Percentiles rank a stretch among this genome's conserved stretches.
Conservation (phyloP, 768 basidiomycete species). For the Russula earlei region DNA sequence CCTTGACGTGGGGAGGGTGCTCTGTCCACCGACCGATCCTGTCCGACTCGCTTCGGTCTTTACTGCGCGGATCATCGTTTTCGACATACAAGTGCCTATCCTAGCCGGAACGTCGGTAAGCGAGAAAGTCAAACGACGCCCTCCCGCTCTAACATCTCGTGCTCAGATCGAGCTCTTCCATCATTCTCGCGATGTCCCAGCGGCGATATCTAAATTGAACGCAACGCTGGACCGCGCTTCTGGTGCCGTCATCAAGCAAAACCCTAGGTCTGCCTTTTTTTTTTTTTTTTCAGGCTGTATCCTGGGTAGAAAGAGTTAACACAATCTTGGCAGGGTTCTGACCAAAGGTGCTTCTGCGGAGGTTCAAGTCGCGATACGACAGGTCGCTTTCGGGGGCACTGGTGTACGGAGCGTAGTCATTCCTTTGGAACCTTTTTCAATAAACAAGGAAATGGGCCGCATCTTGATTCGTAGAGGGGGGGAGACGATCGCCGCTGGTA, state of each 20-base stretch:
- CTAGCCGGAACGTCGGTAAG: slow-evolving; percentile 76
- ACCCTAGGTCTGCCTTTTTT: slow-evolving; percentile 60
- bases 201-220: slow-evolving; percentile 74
- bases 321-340: slow-evolving; percentile 43
- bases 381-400: slow-evolving; percentile 40
- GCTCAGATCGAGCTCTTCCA: slow-evolving; percentile 80
- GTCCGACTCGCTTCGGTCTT: slow-evolving; percentile 74
- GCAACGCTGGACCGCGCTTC: slow-evolving; percentile 69
- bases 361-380: slow-evolving; percentile 71
- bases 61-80: slow-evolving; percentile 83
- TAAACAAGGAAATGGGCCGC: slow-evolving; percentile 95
- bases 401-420: slow-evolving; percentile 45
- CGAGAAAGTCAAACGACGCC: background rate
- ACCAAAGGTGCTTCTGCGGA: slow-evolving; percentile 80
- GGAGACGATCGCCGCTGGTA: slow-evolving; percentile 91
- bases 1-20: slow-evolving; percentile 77
- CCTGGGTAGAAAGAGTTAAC: too few relatives aligned
- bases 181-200: slow-evolving; percentile 88
- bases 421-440: slow-evolving; percentile 76
- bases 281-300: background rate
- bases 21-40: slow-evolving; percentile 64
- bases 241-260: slow-evolving; percentile 62
- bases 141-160: background rate
- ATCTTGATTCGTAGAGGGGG: slow-evolving; percentile 80
- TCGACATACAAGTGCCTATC: slow-evolving; percentile 87